A percentile compares a stretch with the other conserved stretches of the same genome.
Evolutionary conservation across 208 protist species (phyloP).

Genomic region (Novymonas esmeraldas): DNA sequence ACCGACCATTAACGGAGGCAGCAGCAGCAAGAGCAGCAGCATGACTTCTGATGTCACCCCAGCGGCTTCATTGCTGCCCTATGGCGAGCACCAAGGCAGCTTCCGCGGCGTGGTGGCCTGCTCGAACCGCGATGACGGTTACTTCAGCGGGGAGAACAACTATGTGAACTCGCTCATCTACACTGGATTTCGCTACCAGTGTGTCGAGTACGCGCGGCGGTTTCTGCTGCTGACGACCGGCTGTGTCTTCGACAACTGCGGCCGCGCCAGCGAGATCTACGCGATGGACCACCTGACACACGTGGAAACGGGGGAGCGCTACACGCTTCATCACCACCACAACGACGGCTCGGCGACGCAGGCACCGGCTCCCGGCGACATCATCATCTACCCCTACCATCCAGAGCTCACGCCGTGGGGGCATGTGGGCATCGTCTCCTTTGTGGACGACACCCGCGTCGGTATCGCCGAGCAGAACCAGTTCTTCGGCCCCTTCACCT

Average conservation of each 20-base stretch:
- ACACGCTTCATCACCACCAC: constrained; percentile 45
- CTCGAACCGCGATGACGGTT: constrained; percentile 82
- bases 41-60: neutral
- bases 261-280: constrained; percentile 71
- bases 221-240: constrained; percentile 77
- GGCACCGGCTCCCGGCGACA: constrained; percentile 57
- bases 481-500: constrained; percentile 54
- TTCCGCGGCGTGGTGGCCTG: constrained; percentile 65
- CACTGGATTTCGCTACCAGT: constrained; percentile 84
- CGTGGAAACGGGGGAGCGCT: constrained; percentile 58
- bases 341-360: constrained; percentile 49
- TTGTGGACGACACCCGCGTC: constrained; percentile 62
- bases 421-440: constrained; percentile 76
- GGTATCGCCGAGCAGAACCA: constrained; percentile 85
- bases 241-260: constrained; percentile 72
- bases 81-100: constrained; percentile 71
- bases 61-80: constrained; percentile 36
- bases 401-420: constrained; percentile 58
- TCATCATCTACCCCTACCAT: constrained; percentile 76
- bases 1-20: neutral
- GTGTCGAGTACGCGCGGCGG: constrained; percentile 80
- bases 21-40: no score
- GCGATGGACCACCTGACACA: constrained; percentile 59
- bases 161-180: constrained; percentile 67
- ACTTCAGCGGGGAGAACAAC: constrained; percentile 84